These are phyloP conservation scores for Drechmeria coniospora DNA, from an alignment of 2,329 filamentous ascomycete genomes.

Conservation along the genomic window DNA sequence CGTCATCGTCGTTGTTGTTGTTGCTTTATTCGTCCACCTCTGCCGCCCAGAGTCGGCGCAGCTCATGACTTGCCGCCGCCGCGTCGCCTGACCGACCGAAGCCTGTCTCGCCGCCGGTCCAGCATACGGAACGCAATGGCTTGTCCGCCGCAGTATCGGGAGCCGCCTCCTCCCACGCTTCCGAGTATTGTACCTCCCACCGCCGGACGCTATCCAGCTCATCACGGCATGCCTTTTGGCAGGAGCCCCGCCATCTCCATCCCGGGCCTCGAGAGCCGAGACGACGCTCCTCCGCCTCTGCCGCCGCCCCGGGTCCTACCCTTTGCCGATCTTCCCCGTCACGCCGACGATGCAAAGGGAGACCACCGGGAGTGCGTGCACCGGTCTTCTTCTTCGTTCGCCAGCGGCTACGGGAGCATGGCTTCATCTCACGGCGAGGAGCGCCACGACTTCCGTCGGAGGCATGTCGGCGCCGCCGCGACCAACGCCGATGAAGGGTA, in stretches of 20 bases:
- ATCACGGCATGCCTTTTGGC: slow-evolving; percentile 17
- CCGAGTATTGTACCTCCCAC: slow-evolving; percentile 21
- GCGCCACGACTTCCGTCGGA: slow-evolving; percentile 16
- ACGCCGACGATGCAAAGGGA: slow-evolving; percentile 13
- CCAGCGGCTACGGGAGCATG: slow-evolving; percentile 26
- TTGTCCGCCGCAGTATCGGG: slow-evolving; percentile 20
- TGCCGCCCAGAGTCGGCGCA: no score
- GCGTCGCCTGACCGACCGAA: neutral
- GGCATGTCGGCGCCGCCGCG: slow-evolving; percentile 13
- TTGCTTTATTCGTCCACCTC: no score
- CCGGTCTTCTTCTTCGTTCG: slow-evolving; percentile 12
- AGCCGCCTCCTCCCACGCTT: slow-evolving; percentile 16
- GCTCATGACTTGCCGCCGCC: no score
- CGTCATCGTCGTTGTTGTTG: no score
- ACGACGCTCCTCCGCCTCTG: slow-evolving; percentile 26
- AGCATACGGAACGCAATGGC: slow-evolving; percentile 14
- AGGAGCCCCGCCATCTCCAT: slow-evolving; percentile 26
- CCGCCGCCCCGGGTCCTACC: slow-evolving; percentile 28
- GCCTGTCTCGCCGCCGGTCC: neutral
- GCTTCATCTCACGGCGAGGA: slow-evolving; percentile 19
- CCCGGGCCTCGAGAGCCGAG: slow-evolving; percentile 18
- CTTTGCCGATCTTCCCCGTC: slow-evolving; percentile 16
- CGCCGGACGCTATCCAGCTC: slow-evolving; percentile 13
- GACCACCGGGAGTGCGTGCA: slow-evolving; percentile 14
- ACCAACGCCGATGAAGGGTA: slow-evolving; percentile 27